Evolutionary conservation across 495 filamentous ascomycete genomes (phyloP), one percentile per base, ranked within the genome.

Genomic region (Xylaria castorea): DNA sequence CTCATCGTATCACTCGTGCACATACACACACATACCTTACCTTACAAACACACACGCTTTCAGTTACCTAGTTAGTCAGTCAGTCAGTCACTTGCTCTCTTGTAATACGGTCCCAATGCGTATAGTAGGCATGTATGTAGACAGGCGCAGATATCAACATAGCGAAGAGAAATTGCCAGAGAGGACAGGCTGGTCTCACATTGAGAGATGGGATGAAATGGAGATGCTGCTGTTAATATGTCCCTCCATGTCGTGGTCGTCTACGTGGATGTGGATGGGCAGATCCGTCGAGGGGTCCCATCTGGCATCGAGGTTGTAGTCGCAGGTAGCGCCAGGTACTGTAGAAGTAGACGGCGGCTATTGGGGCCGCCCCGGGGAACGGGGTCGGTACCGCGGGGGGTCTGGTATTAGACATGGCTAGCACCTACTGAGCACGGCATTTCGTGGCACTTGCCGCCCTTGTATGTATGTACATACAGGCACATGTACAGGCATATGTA

Each of bases 391-490:
- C 66, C 34, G 46, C 8, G 25, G 50, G 34, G n/a, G 48, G 30
- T 27, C 34, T 57, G 50, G n/a, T 34, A 25, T 14, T 27, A 11
- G 32, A 68, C 66, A 57, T 55, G 66, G 32, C 25, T 30, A 57
- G 22, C 61, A 42, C 3, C 61, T 1, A 64, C 38, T 22, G 61
- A 42, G 61, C 61, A 68, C 50, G 66, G 66, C 66, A 57, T 68
- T 68, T 68, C 48, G 66, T 68, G 48, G 66, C 66, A 68, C 66
- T 68, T 68, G 66, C 66, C 66, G 48, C 50, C 22, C 50, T 68
- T 68, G 66, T 44, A 27, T 12, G n/a, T n/a, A 62, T 55, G 51
- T 16, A 55, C 50, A 57, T 5, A 14, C 51, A 55, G 25, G 14
- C 5, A 25, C n/a, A 12, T 51, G 64, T 38, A 22, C 53, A 57